A percentile compares a stretch with the other conserved stretches of the same genome.
phyloP scores from a whole-genome alignment of 2,329 filamentous ascomycete species.

The Claviceps africana region DNA sequence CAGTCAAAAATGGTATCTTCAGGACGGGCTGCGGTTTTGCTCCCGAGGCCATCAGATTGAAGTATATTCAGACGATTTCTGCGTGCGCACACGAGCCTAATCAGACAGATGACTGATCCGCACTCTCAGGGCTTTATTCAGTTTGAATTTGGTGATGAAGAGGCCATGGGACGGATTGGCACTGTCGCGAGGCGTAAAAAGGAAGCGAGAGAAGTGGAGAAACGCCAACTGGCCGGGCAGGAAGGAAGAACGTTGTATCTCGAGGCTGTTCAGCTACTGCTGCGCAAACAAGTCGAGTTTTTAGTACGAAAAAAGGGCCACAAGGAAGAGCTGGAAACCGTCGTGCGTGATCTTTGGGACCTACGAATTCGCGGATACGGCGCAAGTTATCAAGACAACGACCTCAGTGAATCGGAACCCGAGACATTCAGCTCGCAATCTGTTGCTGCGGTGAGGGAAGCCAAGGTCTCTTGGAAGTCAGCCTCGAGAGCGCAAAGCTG shows the following conservation, averaged over 20 bases:
- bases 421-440: slow-evolving; percentile 28
- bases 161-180: slow-evolving; percentile 51
- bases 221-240: slow-evolving; percentile 46
- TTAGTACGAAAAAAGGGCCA: slow-evolving; percentile 54
- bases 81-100: neutral
- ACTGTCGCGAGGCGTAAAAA: slow-evolving; percentile 41
- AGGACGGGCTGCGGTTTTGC: slow-evolving; percentile 68
- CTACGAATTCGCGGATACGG: slow-evolving; percentile 42
- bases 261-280: slow-evolving; percentile 68
- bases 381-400: slow-evolving; percentile 19
- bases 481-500: slow-evolving; percentile 26
- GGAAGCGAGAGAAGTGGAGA: slow-evolving; percentile 38
- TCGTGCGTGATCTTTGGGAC: slow-evolving; percentile 77
- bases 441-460: slow-evolving; percentile 8
- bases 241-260: slow-evolving; percentile 67
- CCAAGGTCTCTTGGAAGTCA: slow-evolving; percentile 15
- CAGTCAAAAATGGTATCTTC: slow-evolving; percentile 55
- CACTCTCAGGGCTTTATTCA: slow-evolving; percentile 35
- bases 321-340: slow-evolving; percentile 58
- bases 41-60: slow-evolving; percentile 68
- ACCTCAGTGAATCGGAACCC: slow-evolving; percentile 14
- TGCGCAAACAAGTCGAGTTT: slow-evolving; percentile 69
- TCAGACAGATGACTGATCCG: neutral
- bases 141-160: slow-evolving; percentile 50
- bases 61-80: slow-evolving; percentile 27